Conservation (phyloP, 2,329 filamentous ascomycete genomes). For the Clarireedia sp. region DNA sequence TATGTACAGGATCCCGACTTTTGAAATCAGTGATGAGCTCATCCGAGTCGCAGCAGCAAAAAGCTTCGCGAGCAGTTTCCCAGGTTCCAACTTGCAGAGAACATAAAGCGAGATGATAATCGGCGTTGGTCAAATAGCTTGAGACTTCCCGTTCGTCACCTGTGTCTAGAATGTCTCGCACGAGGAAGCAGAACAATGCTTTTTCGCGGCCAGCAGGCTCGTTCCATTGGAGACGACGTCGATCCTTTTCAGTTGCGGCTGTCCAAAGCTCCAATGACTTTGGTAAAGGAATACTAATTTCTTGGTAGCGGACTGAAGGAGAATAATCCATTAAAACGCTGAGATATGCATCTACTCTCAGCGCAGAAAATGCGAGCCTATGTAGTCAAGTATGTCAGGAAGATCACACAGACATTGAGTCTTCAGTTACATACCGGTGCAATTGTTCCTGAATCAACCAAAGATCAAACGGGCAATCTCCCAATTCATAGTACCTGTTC, state of each 20-base stretch:
- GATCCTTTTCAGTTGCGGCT: not conserved
- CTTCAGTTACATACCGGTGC: not conserved
- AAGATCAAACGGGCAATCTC: conserved; percentile 3
- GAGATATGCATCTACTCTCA: conserved; percentile 3
- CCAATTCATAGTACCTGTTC: conserved; percentile 2
- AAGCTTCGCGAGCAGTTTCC: conserved; percentile 3
- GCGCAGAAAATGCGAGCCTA: not conserved
- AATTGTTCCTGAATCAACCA: conserved; percentile 1
- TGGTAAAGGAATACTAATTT: conserved; percentile 5
- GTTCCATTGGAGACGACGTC: conserved; percentile 1
- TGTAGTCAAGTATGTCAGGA: not conserved
- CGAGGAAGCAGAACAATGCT: conserved; percentile 3
- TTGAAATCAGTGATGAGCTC: conserved; percentile 1
- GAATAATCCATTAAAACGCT: conserved; percentile 2
- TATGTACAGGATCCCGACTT: not conserved
- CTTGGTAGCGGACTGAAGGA: conserved; percentile 1
- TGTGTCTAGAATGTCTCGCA: not conserved
- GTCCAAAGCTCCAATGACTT: not conserved
- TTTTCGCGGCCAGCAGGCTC: conserved; percentile 3
- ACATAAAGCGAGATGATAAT: conserved; percentile 3
- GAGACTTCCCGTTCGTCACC: not conserved
- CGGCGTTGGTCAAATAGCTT: not conserved
- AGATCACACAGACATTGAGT: too few species aligned
- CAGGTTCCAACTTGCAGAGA: conserved; percentile 3
- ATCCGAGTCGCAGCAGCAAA: conserved; percentile 1